Percentiles rank a stretch among this genome's conserved stretches.
These are phyloP conservation scores for Tolypocladium ovalisporum DNA, from an alignment of 2,329 filamentous ascomycete species.

Conservation along the genomic window DNA sequence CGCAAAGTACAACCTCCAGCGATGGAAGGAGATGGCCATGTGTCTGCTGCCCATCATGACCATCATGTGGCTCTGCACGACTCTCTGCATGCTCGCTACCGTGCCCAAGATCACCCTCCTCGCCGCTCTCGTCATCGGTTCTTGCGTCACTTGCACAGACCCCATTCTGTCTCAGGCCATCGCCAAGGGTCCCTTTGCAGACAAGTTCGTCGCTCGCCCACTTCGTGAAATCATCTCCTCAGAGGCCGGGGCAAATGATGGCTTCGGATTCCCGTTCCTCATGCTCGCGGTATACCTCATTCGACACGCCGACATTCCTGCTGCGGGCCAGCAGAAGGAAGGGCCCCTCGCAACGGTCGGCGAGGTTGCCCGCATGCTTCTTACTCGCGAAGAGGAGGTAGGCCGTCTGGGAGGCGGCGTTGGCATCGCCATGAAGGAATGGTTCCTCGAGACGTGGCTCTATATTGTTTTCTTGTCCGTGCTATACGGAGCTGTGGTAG, in stretches of 20 bases:
- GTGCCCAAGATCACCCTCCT: slow-evolving; percentile 44
- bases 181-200: slow-evolving; percentile 49
- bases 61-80: slow-evolving; percentile 44
- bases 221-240: slow-evolving; percentile 51
- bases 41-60: slow-evolving; percentile 50
- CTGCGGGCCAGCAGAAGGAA: slow-evolving; percentile 5
- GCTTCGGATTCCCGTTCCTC: slow-evolving; percentile 2
- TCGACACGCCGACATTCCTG: slow-evolving; percentile 34
- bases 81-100: slow-evolving; percentile 41
- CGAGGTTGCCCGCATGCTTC: slow-evolving; percentile 2
- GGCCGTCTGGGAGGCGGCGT: slow-evolving; percentile 41
- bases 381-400: slow-evolving; percentile 21
- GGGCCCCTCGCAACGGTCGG: slow-evolving; percentile 1
- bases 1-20: slow-evolving; percentile 37
- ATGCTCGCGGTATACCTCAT: slow-evolving; percentile 27
- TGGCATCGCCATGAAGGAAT: slow-evolving; percentile 40
- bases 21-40: slow-evolving; percentile 42
- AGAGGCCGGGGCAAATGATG: slow-evolving; percentile 35
- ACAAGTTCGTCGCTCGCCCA: slow-evolving; percentile 46
- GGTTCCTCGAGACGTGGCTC: slow-evolving; percentile 49
- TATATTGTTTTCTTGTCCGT: slow-evolving; percentile 46
- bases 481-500: slow-evolving; percentile 39
- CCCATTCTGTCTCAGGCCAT: slow-evolving; percentile 52
- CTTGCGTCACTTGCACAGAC: slow-evolving; percentile 51
- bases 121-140: slow-evolving; percentile 44